A percentile compares a stretch with the other conserved stretches of the same genome.
Evolutionary conservation across 441 rosid species (phyloP).

Genomic region (Brassica balearica): DNA sequence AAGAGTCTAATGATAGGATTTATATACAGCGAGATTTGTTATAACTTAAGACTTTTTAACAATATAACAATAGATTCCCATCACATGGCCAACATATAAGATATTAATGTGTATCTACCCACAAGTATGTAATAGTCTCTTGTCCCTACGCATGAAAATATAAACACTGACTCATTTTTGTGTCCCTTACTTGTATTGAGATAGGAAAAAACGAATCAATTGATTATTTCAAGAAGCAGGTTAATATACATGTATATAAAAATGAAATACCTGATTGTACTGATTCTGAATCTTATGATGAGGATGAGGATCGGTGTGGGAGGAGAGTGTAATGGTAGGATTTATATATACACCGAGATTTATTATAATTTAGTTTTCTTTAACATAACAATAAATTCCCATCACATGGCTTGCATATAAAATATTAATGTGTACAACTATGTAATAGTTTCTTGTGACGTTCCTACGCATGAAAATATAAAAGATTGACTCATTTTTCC

Average conservation of each 20-base stretch:
- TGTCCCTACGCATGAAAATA: neutral
- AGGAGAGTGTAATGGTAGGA: slow-evolving; percentile 6
- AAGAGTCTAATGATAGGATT: slow-evolving; percentile 10
- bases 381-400: neutral
- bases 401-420: slow-evolving; percentile 18
- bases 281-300: slow-evolving; percentile 12
- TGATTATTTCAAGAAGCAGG: neutral
- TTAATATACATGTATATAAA: neutral
- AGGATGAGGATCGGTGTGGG: slow-evolving; percentile 19
- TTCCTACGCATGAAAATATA: neutral
- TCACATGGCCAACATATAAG: neutral
- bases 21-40: neutral
- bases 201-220: neutral
- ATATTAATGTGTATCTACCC: neutral
- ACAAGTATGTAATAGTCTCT: slow-evolving; percentile 4
- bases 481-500: neutral
- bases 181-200: too few relatives aligned
- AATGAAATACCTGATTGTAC: slow-evolving; percentile 18
- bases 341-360: slow-evolving; percentile 14
- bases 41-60: too few relatives aligned
- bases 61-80: too few relatives aligned
- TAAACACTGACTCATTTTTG: slow-evolving; percentile 10
- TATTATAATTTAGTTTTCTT: neutral
- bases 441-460: neutral
- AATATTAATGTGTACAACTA: neutral